Base-by-base conservation (phyloP, 495 filamentous ascomycete species). In the Trichoderma erinaceum region DNA sequence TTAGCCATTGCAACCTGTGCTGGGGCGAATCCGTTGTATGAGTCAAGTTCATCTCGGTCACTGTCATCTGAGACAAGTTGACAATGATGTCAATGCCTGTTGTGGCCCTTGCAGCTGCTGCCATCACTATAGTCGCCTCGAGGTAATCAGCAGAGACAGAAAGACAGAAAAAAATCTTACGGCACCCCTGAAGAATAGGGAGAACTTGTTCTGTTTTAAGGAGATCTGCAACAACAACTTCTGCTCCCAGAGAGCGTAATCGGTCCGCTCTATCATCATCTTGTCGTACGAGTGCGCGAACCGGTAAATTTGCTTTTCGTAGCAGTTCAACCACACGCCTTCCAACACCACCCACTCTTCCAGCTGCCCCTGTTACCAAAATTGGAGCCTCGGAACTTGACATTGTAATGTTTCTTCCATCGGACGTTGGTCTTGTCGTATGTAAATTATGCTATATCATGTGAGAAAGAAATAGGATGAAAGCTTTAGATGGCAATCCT, bases 41-140 rank as follows among this genome's bases (percentile, higher is more conserved):
- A 29, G n/a, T 68, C 25, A 68, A n/a, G n/a, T 56, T 4, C 52
- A 68, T 61, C 52, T 68, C 67, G 8, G 52, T 15, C 1, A 64
- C 67, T 21, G 67, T 68, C 52, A 68, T 68, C 41, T 68, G 67
- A 15, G 67, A 64, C 32, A 68, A 18, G 32, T 68, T 68, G 67
- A 68, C 5, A 13, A 68, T 11, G 11, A 68, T 13, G 11, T 68
- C 52, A 38, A 68, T 44, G 16, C 35, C 52, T 12, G 21, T 29
- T 13, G 46, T 64, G 27, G 67, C 67, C 12, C 56, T 35, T 43
- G 67, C 67, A 3, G 67, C 67, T n/a, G 52, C 67, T 12, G 67
- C 67, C 48, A 68, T 68, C 7, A 68, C 67, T 7, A 44, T 38
- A 0, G 67, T 68, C 7, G 67, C 52, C 52, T 68, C 67, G 16